phyloP scores from a whole-genome alignment of 2,329 filamentous ascomycete species.

The Phaeosphaeria sp. region DNA sequence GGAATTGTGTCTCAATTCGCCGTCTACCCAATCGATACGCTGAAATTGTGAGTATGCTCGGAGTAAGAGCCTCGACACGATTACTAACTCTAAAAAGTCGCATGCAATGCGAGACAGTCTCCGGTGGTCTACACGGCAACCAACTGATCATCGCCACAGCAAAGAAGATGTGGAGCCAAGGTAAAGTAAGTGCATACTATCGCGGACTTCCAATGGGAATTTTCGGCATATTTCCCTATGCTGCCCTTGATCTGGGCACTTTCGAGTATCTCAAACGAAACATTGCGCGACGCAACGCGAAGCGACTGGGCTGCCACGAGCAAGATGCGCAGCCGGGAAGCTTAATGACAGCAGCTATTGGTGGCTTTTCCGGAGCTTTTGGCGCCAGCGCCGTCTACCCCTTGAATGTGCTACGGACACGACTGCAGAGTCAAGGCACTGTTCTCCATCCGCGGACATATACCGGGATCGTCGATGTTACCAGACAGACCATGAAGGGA shows the following conservation, averaged over 20 bases:
- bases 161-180: conserved; percentile 81
- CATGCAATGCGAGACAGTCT: conserved; percentile 93
- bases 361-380: conserved; percentile 88
- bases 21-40: conserved; percentile 90
- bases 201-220: conserved; percentile 93
- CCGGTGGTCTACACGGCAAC: conserved; percentile 83
- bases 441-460: conserved; percentile 90
- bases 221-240: conserved; percentile 96
- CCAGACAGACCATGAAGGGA: conserved; percentile 77
- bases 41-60: conserved; percentile 67
- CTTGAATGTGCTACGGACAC: conserved; percentile 88
- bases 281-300: conserved; percentile 74
- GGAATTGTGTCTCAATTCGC: conserved; percentile 93
- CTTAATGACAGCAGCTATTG: conserved; percentile 84
- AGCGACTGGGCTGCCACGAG: conserved; percentile 74
- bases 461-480: conserved; percentile 88
- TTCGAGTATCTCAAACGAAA: conserved; percentile 89
- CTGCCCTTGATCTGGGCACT: conserved; percentile 92
- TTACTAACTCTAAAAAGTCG: conserved; percentile 55
- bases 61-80: neutral
- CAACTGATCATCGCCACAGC: conserved; percentile 82
- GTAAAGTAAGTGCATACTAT: conserved; percentile 80
- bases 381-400: conserved; percentile 95
- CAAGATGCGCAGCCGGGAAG: conserved; percentile 79
- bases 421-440: conserved; percentile 93